Evolutionary conservation across 345 rosid species (phyloP), one percentile per base, ranked within the genome.

Genomic region (Viola odorata): DNA sequence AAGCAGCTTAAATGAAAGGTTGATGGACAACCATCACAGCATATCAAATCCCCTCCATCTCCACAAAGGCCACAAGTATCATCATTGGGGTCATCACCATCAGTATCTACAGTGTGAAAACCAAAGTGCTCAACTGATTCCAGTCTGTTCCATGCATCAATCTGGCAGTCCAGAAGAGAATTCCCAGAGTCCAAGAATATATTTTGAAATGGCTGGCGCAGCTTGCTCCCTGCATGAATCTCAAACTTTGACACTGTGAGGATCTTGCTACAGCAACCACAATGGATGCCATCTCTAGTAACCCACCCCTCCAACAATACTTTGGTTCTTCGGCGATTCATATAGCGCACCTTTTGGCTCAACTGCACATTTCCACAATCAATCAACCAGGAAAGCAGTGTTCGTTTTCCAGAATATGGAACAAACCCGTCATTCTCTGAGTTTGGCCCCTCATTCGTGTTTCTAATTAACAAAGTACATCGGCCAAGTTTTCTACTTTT

Each of bases 401-500:
- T 72, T 39, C 70, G 58, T 57, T 72, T 72, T 14, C 72, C 76
- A 8, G 65, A 23, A 63, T 62, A 62, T 50, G 72, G 72, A 66
- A 67, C 72, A 66, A 67, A 72, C 13, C 76, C 76, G 52, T 62
- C 72, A 61, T 38, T 41, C 45, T 72, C 76, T 3, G 64, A 57
- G 57, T 62, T 61, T 58, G 47, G 53, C 17, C 67, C 71, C 48
- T 52, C 60, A 36, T 52, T 67, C 23, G 72, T 57, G 49, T 51
- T 72, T 37, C 76, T 64, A 9, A 62, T 58, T 67, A 66, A 48
- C 60, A 72, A 56, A 6, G 68, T 72, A 48, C 68, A 72, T 67
- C 76, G 57, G 41, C 96, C 96, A 57, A 82, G 78, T 75, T 85
- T 90, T 71, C 77, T 84, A 73, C 84, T 85, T 69, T 82, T 83